Percentiles rank a stretch among this genome's conserved stretches.
Conservation (phyloP, 805 yeast genomes). For the Jamesozyma piceae region DNA sequence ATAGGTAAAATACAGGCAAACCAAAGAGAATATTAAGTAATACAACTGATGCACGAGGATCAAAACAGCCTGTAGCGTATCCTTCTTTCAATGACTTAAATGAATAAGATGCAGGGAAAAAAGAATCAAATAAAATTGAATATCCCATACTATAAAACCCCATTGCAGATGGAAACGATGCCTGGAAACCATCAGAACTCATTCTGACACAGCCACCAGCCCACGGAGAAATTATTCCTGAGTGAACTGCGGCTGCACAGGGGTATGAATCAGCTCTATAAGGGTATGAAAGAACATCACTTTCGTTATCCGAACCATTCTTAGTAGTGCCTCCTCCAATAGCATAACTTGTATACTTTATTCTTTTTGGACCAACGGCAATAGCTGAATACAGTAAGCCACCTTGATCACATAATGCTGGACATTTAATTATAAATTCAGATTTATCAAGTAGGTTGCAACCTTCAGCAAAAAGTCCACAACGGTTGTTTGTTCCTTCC, state of each 20-base stretch:
- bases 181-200: constrained; percentile 45
- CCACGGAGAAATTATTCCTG: constrained; percentile 64
- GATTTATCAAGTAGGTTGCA: constrained; percentile 42
- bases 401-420: constrained; percentile 75
- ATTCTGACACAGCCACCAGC: constrained; percentile 73
- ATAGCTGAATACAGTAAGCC: constrained; percentile 67
- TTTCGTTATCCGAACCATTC: constrained; percentile 8
- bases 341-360: constrained; percentile 62
- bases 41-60: constrained; percentile 54
- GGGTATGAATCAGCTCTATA: constrained; percentile 85
- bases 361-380: constrained; percentile 59
- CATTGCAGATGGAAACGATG: constrained; percentile 36
- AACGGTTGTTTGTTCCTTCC: constrained; percentile 65
- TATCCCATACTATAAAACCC: constrained; percentile 46
- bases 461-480: constrained; percentile 61
- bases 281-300: constrained; percentile 40
- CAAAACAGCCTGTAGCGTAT: constrained; percentile 47
- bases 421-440: constrained; percentile 61
- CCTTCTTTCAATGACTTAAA: constrained; percentile 40
- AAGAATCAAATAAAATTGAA: constrained; percentile 50
- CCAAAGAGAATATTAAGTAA: constrained; percentile 54
- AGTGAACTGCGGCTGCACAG: constrained; percentile 84
- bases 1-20: constrained; percentile 46
- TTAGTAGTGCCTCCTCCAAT: constrained; percentile 62
- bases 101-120: constrained; percentile 64